phyloP scores from a whole-genome alignment of 306 rosid species.

The Fragaria ananassa region DNA sequence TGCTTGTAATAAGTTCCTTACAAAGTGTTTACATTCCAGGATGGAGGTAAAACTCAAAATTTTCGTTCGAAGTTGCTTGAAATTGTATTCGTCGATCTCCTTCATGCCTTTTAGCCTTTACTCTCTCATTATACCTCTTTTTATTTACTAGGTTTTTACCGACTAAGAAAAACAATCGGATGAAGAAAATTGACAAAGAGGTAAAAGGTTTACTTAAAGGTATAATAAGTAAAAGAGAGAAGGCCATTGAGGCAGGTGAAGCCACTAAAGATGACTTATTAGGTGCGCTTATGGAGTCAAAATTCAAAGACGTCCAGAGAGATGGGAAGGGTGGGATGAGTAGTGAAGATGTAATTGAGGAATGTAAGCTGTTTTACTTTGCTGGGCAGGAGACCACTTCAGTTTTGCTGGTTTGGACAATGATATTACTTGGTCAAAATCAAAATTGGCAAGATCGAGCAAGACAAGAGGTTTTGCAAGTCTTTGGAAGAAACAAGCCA shows the following conservation, averaged over 20 bases:
- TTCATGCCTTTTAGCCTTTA: neutral
- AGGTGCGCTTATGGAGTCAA: slow-evolving; percentile 12
- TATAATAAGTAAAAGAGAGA: slow-evolving; percentile 31
- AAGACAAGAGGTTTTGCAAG: slow-evolving; percentile 28
- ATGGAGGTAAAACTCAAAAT: neutral
- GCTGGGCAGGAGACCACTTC: slow-evolving; percentile 42
- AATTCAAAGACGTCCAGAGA: neutral
- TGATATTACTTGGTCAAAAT: slow-evolving; percentile 20
- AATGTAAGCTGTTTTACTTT: slow-evolving; percentile 37
- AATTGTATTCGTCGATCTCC: neutral
- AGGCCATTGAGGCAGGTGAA: slow-evolving; percentile 29
- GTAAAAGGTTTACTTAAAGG: slow-evolving; percentile 15
- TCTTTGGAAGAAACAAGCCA: slow-evolving; percentile 23
- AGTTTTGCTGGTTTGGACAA: slow-evolving; percentile 31
- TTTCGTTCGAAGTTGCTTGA: neutral
- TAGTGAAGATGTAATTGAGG: slow-evolving; percentile 25
- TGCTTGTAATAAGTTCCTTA: neutral
- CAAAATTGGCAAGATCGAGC: slow-evolving; percentile 33
- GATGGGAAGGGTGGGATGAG: slow-evolving; percentile 20
- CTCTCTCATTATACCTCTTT: neutral
- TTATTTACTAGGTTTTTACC: slow-evolving; percentile 35
- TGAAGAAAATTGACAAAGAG: slow-evolving; percentile 27
- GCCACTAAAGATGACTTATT: slow-evolving; percentile 24
- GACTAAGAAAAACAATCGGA: slow-evolving; percentile 18
- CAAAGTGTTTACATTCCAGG: slow-evolving; percentile 22